Evolutionary conservation across 805 yeast species (phyloP).

Genomic region (Yamadazyma ubonensis): DNA sequence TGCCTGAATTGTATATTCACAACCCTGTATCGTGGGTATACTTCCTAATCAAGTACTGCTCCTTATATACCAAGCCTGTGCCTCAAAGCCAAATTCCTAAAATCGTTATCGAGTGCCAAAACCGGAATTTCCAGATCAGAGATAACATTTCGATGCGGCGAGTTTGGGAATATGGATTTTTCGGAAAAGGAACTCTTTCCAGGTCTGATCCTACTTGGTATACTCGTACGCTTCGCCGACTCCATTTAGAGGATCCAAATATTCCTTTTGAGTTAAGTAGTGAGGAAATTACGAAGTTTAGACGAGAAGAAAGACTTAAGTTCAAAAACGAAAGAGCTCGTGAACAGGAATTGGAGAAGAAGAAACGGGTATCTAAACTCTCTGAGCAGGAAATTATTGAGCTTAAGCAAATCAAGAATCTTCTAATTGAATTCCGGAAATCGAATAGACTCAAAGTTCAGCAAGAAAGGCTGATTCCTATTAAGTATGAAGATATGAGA

Average conservation of each 20-base stretch:
- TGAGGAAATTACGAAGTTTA: conserved; percentile 73
- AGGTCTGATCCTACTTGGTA: conserved; percentile 93
- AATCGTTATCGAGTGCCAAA: conserved; percentile 21
- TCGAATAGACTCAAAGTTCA: conserved; percentile 12
- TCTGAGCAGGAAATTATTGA: conserved; percentile 22
- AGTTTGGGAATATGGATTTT: conserved; percentile 85
- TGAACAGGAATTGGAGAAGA: conserved; percentile 50
- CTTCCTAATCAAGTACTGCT: conserved; percentile 39
- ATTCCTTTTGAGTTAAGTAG: conserved; percentile 9
- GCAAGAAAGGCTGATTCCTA: conserved; percentile 9
- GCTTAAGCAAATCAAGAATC: conserved; percentile 18
- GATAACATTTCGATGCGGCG: conserved; percentile 47
- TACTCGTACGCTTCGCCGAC: conserved; percentile 56
- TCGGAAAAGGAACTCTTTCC: conserved; percentile 88
- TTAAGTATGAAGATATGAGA: conserved; percentile 16
- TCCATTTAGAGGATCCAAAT: conserved; percentile 37
- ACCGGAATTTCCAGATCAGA: conserved; percentile 39
- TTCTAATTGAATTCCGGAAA: conserved; percentile 21
- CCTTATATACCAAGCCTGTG: conserved; percentile 19
- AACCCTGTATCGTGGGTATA: conserved; percentile 67
- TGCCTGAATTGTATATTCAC: conserved; percentile 58
- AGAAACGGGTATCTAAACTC: conserved; percentile 30
- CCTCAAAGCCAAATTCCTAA: conserved; percentile 24
- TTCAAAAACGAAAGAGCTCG: conserved; percentile 68
- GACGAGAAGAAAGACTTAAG: conserved; percentile 69